Evolutionary conservation across 495 filamentous ascomycete genomes (phyloP), one percentile per base, ranked within the genome.

Genomic region (Podospora conica): DNA sequence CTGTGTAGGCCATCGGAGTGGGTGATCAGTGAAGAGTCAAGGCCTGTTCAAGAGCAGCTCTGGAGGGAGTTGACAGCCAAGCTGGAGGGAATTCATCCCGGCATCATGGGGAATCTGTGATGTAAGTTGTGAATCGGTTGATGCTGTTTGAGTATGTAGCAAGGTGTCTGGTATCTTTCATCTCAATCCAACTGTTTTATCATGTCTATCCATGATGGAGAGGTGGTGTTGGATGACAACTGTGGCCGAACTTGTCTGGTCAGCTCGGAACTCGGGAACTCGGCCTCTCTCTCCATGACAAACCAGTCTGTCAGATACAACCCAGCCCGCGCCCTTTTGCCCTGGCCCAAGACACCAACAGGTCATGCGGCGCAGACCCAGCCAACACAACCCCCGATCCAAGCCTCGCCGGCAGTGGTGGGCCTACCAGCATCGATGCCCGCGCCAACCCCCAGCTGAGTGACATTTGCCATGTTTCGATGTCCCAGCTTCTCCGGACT

Each of bases 31-130:
- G 62, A 60, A 3, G 70, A 77, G 40, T 75, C 71, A 0, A 58
- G 24, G 12, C 57, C 68, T 15, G 63, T 63, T 6, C 75, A 78
- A 55, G 69, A 72, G 59, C 68, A 71, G 58, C 61, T 80, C 1
- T 79, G 74, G 76, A 24, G 53, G 9, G 77, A 77, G 61, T 63
- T 80, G 55, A 55, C 60, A 3, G 55, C 62, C 27, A 76, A 70
- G 58, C 65, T 79, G 20, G 76, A 80, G 65, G 65, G 20, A 1
- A 77, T 73, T 61, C 74, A 70, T 53, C 66, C 70, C 0, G 68
- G 70, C 0, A 58, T 68, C 20, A 27, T 58, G 31, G 53, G 65
- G 40, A 67, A 66, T 60, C 53, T 70, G 18, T 65, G 25, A 57
- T 18, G 33, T n/a, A 4, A 48, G 33, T 7, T 2, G 10, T 7